Base-by-base conservation (phyloP, 2,329 filamentous ascomycete species). In the Botrytis hyacinthi region DNA sequence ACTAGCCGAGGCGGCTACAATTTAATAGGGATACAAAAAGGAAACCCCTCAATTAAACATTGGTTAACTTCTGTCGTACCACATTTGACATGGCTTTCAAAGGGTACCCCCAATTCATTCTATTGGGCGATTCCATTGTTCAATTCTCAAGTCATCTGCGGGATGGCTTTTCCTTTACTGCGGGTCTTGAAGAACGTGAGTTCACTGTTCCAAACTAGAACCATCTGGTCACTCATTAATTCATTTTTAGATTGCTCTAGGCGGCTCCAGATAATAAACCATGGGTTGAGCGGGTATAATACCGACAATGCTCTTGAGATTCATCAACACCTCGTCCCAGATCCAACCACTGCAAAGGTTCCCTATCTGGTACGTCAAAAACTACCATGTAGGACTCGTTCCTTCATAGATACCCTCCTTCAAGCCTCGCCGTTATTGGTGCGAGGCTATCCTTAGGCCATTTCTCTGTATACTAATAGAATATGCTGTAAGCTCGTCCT, bases 121-220 rank as follows among this genome's bases (percentile, higher is more conserved):
- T 98, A 37, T 92, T 98, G 75, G 95, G 95, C 72, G 96, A 98
- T 83, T 97, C 93, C 46, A 91, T 98, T 75, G 91, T 95, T 67
- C 90, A 98, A 80, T 85, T 87, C 60, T 87, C 90, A 2, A 88
- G 87, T 76, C 85, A 87, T 51, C 85, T 90, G 67, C 83, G 87
- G 18, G 84, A 88, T 73, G 93, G 92, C 26, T 95, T 95, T 82
- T 93, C 88, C 0, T 93, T 97, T 78, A 89, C 91, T 73, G 88
- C 92, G 35, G 90, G 88, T 26, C 84, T 97, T 4, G 73, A 76
- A 73, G 78, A 79, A 72, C 78, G 66, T 76, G 71, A 48, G 76
- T 73, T 65, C 20, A 22, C 74, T 78, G 35, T 4, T 61, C 12
- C 59, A 61, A 40, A 59, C 71, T 18, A 57, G 18, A 70, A 26